A percentile compares a stretch with the other conserved stretches of the same genome.
Evolutionary conservation across 2,329 filamentous ascomycete species (phyloP).

Genomic region (Iodosphaeria phyllophila): DNA sequence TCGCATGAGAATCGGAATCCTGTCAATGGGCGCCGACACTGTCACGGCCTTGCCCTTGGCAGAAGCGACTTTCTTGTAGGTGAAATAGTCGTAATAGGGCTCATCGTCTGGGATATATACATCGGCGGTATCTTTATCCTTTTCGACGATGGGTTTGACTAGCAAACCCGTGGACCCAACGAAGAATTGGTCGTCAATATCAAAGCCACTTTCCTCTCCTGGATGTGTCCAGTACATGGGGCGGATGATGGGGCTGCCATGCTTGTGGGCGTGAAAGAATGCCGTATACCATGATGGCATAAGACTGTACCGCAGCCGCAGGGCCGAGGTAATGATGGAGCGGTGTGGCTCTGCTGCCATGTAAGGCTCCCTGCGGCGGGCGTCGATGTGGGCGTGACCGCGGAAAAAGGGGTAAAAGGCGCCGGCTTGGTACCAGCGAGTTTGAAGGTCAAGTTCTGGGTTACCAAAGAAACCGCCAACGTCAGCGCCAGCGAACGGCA

Average conservation of each 20-base stretch:
- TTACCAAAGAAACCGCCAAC: constrained; percentile 98
- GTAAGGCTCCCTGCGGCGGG: constrained; percentile 86
- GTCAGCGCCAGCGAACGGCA: constrained; percentile 86
- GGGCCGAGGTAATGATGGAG: constrained; percentile 67
- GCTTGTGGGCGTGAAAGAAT: constrained; percentile 72
- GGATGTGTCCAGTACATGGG: constrained; percentile 92
- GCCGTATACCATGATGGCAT: constrained; percentile 94
- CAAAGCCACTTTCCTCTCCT: constrained; percentile 68
- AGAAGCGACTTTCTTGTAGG: constrained; percentile 54
- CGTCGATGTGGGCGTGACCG: constrained; percentile 90
- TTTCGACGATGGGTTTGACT: constrained; percentile 74
- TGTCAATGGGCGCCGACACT: constrained; percentile 63
- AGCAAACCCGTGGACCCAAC: constrained; percentile 75
- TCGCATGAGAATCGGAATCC: constrained; percentile 78
- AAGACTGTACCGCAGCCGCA: constrained; percentile 75
- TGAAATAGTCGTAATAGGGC: constrained; percentile 91
- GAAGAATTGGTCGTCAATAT: constrained; percentile 84
- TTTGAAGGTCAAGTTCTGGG: constrained; percentile 76
- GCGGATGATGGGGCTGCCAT: constrained; percentile 72
- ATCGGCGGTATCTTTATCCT: constrained; percentile 53
- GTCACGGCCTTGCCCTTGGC: constrained; percentile 52
- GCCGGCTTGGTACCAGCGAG: constrained; percentile 91
- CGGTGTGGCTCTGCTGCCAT: constrained; percentile 70
- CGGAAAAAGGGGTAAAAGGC: constrained; percentile 98
- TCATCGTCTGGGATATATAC: constrained; percentile 82